Percentiles rank a stretch among this genome's conserved stretches.
These are phyloP conservation scores for Huntiella abstrusa DNA, from an alignment of 2,329 filamentous ascomycete genomes.

Conservation along the genomic window DNA sequence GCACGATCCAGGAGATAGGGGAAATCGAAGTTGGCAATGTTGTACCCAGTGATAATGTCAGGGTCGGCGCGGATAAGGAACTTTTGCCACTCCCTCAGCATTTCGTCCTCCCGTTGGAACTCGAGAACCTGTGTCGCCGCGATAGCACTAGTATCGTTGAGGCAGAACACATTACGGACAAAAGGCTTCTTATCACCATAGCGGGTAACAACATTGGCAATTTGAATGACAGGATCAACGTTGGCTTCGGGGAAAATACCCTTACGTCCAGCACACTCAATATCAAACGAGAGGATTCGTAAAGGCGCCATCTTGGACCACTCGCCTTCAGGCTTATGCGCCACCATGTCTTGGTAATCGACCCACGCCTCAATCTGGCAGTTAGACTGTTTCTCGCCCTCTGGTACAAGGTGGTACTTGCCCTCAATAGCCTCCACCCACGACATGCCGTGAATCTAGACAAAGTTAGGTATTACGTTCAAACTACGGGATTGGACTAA, in stretches of 20 bases:
- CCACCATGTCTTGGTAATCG: conserved; percentile 64
- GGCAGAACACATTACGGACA: conserved; percentile 85
- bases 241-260: conserved; percentile 91
- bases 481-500: background rate
- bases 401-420: conserved; percentile 52
- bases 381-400: conserved; percentile 58
- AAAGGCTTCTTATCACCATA: conserved; percentile 95
- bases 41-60: conserved; percentile 97
- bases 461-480: conserved; percentile 12
- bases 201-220: conserved; percentile 84
- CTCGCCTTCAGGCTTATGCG: conserved; percentile 76
- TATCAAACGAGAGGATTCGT: conserved; percentile 88
- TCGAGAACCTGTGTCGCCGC: conserved; percentile 86
- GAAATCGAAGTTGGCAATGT: conserved; percentile 97
- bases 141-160: conserved; percentile 81
- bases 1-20: conserved; percentile 85
- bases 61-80: conserved; percentile 83
- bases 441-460: conserved; percentile 75
- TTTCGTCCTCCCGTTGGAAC: conserved; percentile 62
- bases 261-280: conserved; percentile 93
- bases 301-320: conserved; percentile 97
- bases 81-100: conserved; percentile 83
- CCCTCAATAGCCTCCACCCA: conserved; percentile 76
- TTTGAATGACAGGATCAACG: conserved; percentile 88
- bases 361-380: conserved; percentile 90